Evolutionary conservation across 225 moss, liverwort and hornwort species (phyloP), one percentile per base, ranked within the genome.

Genomic region (Anthoceros angustus): DNA sequence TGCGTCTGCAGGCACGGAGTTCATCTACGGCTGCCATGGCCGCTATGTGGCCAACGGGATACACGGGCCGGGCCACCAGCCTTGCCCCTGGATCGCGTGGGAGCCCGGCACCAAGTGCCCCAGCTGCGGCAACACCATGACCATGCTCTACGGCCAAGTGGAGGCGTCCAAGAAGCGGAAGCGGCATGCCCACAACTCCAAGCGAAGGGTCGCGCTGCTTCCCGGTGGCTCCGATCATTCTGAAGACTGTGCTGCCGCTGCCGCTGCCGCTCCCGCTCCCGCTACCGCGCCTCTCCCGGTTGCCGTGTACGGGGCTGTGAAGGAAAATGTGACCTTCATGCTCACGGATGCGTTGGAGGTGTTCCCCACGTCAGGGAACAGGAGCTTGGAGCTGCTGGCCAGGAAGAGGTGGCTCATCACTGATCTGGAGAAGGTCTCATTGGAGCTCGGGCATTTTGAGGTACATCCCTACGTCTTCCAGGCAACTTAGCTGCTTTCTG

Each of bases 61-160:
- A 18, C 23, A 55, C 55, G 55, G 55, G 55, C 55, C 55, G 55
- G 55, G 55, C 55, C 55, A 55, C 18, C 55, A 55, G 55, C 55
- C 55, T 9, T 55, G 55, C n/a, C 55, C 55, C 55, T 55, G 55
- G 55, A 15, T 55, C 23, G 55, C 55, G 4, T 55, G 18, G n/a
- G 12, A 18, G 55, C 55, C 55, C 18, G 55, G 55, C 6, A 55
- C 10, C 8, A 15, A 18, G n/a, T 55, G 55, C 55, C 55, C 55
- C n/a, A 18, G 55, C 55, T 55, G 55, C 55, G 55, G 55, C 55
- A 55, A 23, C 55, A 55, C 1, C 55, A 55, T 55, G 55, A 55
- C 55, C 55, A 55, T 15, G 55, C n/a, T 55, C n/a, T 55, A 55
- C 55, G 55, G 55, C 55, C 8, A 55, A 15, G 55, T 55, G 12